Percentiles rank a stretch among this genome's conserved stretches.
These are phyloP conservation scores for Epichloe gansuensis DNA, from an alignment of 2,329 filamentous ascomycete species.

Conservation along the genomic window DNA sequence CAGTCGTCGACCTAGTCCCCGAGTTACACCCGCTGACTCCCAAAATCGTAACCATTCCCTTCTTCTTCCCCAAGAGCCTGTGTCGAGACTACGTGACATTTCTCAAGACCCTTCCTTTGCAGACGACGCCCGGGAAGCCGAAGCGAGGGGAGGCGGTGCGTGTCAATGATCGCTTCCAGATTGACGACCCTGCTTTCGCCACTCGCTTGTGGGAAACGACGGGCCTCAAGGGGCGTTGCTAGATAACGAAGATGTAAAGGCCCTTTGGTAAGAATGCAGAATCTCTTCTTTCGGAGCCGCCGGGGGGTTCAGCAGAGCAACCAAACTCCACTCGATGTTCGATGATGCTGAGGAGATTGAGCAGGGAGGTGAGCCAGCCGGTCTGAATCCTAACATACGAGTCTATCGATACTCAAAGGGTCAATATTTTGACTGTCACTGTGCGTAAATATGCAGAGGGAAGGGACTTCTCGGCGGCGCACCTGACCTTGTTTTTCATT, in stretches of 20 bases:
- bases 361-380: constrained; percentile 73
- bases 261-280: constrained; percentile 31
- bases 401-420: constrained; percentile 78
- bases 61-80: constrained; percentile 62
- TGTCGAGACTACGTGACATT: constrained; percentile 69
- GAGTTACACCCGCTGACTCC: constrained; percentile 35
- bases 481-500: neutral
- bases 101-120: constrained; percentile 54
- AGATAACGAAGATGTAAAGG: constrained; percentile 23
- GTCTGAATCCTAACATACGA: constrained; percentile 77
- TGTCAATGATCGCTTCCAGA: constrained; percentile 81
- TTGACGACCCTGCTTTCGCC: constrained; percentile 66
- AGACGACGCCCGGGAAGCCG: constrained; percentile 66
- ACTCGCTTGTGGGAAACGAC: constrained; percentile 66
- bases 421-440: constrained; percentile 89
- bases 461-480: no score
- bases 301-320: no score
- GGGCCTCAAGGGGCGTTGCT: constrained; percentile 50
- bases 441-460: constrained; percentile 35
- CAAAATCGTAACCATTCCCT: constrained; percentile 62
- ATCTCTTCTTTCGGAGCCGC: neutral
- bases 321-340: no score
- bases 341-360: constrained; percentile 1
- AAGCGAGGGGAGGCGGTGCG: constrained; percentile 71
- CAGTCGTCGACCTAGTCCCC: constrained; percentile 50